Percentiles rank a stretch among this genome's conserved stretches.
Evolutionary conservation across 2,329 filamentous ascomycete genomes (phyloP).

Genomic region (Cylindrodendrum hubeiense): DNA sequence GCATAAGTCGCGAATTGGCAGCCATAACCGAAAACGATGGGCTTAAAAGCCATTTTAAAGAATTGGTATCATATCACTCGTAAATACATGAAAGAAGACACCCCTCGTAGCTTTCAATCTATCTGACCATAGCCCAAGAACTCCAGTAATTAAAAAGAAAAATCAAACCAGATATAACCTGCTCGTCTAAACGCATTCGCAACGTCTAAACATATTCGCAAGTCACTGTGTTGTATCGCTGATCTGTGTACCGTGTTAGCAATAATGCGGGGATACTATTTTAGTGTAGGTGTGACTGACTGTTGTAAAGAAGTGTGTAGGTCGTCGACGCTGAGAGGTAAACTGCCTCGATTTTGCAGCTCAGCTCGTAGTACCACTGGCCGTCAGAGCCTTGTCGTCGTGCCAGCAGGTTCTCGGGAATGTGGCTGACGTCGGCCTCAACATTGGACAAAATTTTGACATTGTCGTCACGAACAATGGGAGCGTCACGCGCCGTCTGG

Average conservation of each 20-base stretch:
- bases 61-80: conserved; percentile 32
- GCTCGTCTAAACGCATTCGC: conserved; percentile 54
- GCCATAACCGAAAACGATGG: too few species aligned
- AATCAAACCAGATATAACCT: background rate
- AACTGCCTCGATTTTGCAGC: conserved; percentile 55
- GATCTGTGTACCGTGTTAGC: conserved; percentile 45
- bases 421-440: conserved; percentile 55
- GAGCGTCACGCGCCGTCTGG: conserved; percentile 47
- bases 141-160: conserved; percentile 20
- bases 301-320: conserved; percentile 58
- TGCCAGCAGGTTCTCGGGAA: conserved; percentile 52
- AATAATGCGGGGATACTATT: background rate
- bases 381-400: conserved; percentile 52
- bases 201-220: conserved; percentile 56
- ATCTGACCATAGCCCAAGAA: conserved; percentile 20
- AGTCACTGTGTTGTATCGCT: conserved; percentile 56
- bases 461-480: conserved; percentile 51
- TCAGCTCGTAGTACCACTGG: conserved; percentile 55
- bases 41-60: background rate
- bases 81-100: conserved; percentile 25
- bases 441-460: conserved; percentile 53
- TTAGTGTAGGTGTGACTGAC: conserved; percentile 41
- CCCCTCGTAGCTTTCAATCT: conserved; percentile 22
- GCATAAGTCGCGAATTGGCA: too few species aligned
- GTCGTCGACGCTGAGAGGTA: conserved; percentile 57